phyloP scores from a whole-genome alignment of 768 basidiomycete species.

The Chalciporus sphaerocephalus region DNA sequence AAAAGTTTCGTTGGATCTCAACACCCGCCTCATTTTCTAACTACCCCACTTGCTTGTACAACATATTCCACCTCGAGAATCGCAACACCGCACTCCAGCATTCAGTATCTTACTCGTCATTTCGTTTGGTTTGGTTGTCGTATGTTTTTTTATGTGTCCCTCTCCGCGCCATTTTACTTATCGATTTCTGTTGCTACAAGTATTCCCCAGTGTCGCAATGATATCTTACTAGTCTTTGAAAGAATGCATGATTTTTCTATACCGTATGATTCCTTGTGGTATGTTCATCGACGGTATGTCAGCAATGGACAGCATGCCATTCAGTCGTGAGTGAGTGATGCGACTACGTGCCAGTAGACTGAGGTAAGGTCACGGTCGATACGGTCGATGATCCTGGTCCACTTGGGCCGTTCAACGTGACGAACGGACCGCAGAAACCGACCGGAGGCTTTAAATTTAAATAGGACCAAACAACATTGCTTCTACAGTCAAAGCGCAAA shows the following conservation, averaged over 20 bases:
- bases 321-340: no score
- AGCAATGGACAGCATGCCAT: no score
- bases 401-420: neutral
- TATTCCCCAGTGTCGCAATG: slow-evolving; percentile 27
- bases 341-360: no score
- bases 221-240: slow-evolving; percentile 30
- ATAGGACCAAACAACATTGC: slow-evolving; percentile 20
- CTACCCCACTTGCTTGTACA: slow-evolving; percentile 22
- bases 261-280: slow-evolving; percentile 3
- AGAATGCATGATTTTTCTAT: slow-evolving; percentile 17
- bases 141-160: slow-evolving; percentile 24
- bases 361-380: no score
- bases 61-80: slow-evolving; percentile 22
- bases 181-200: slow-evolving; percentile 27
- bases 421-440: neutral
- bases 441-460: slow-evolving; percentile 26
- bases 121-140: slow-evolving; percentile 16
- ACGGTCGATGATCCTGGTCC: no score
- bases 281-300: neutral
- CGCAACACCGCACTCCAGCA: slow-evolving; percentile 11
- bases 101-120: slow-evolving; percentile 19
- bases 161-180: slow-evolving; percentile 28
- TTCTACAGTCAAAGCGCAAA: neutral
- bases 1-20: slow-evolving; percentile 8
- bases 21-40: slow-evolving; percentile 13